Percentiles rank a stretch among this genome's conserved stretches.
These are phyloP conservation scores for Mrakia frigida DNA, from an alignment of 768 basidiomycete species.

Conservation along the genomic window DNA sequence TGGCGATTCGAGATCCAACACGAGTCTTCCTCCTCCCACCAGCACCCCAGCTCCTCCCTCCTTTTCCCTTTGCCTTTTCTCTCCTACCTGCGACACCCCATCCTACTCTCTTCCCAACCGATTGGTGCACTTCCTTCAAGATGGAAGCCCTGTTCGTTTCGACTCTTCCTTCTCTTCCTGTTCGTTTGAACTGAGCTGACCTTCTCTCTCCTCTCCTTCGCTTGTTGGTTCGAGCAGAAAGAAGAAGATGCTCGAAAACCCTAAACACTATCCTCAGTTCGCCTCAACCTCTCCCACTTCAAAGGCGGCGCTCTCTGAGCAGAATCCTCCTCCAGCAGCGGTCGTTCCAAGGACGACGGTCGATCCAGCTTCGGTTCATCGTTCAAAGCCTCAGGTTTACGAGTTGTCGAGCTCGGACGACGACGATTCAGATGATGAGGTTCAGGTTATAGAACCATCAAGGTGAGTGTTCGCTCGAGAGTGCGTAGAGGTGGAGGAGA, in stretches of 20 bases:
- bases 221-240: not conserved
- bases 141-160: not conserved
- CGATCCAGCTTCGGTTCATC: constrained; percentile 3
- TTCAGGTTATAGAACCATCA: not conserved
- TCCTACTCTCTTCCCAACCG: too few species aligned
- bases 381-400: constrained; percentile 3
- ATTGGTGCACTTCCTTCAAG: too few species aligned
- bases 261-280: constrained; percentile 20
- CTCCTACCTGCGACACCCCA: too few species aligned
- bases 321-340: not conserved
- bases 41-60: too few species aligned
- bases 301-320: not conserved
- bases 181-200: not conserved
- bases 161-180: not conserved
- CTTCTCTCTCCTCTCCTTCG: not conserved
- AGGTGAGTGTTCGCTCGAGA: not conserved
- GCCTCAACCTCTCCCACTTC: not conserved
- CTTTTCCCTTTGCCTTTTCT: too few species aligned
- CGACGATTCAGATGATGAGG: constrained; percentile 9
- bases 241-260: constrained; percentile 23
- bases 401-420: constrained; percentile 16
- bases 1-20: too few species aligned
- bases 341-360: not conserved
- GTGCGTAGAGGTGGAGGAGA: not conserved
- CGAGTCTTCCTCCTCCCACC: too few species aligned